A percentile compares a stretch with the other conserved stretches of the same genome.
phyloP scores from a whole-genome alignment of 1,139 yeast species.

The Protomyces pachydermus region DNA sequence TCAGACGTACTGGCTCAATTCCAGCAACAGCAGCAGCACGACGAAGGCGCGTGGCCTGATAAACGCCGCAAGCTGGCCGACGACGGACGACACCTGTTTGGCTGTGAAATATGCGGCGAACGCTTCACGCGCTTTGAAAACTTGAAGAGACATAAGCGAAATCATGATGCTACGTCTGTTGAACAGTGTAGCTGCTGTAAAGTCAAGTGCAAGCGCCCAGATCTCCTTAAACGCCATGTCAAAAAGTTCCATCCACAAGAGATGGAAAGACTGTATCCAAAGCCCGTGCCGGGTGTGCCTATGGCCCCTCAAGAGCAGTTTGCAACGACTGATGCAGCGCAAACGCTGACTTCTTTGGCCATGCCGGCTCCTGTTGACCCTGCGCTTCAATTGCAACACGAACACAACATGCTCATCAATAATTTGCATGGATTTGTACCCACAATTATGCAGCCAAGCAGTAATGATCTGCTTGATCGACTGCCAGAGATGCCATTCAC shows the following conservation, averaged over 20 bases:
- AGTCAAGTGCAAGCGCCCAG: constrained; percentile 20
- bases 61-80: neutral
- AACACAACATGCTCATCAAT: neutral
- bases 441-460: neutral
- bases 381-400: neutral
- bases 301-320: constrained; percentile 2
- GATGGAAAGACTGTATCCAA: constrained; percentile 1
- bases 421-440: neutral
- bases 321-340: constrained; percentile 24
- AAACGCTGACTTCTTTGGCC: constrained; percentile 19
- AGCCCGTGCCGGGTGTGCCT: neutral
- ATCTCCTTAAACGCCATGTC: constrained; percentile 21
- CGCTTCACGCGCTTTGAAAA: constrained; percentile 25
- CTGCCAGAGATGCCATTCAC: neutral
- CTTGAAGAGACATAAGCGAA: constrained; percentile 18
- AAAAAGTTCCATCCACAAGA: constrained; percentile 21
- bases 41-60: neutral
- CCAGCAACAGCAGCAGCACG: neutral
- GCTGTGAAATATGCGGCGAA: constrained; percentile 20
- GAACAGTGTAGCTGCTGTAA: constrained; percentile 21
- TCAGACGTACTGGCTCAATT: neutral
- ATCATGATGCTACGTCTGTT: constrained; percentile 24
- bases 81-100: constrained; percentile 18
- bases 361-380: constrained; percentile 5
- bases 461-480: neutral